Conservation (phyloP, 257 asterid genomes). For the Solanum medicagineum region DNA sequence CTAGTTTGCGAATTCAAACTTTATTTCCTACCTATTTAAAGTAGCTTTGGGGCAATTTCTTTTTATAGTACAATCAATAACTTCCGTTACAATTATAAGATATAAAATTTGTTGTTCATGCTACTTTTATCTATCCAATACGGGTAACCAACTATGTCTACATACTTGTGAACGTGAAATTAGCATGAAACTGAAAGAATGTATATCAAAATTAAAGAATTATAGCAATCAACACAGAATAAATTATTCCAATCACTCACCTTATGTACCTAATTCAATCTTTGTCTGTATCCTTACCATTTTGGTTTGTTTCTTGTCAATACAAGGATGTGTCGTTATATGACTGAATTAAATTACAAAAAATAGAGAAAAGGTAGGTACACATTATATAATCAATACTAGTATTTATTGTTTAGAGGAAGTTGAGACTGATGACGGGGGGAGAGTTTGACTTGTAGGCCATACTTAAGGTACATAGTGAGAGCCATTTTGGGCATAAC, state of each 20-base stretch:
- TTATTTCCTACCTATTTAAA: too few relatives aligned
- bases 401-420: conserved; percentile 5
- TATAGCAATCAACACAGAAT: background rate
- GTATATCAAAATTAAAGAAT: background rate
- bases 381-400: background rate
- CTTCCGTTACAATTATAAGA: too few relatives aligned
- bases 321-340: background rate
- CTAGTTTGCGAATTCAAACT: too few relatives aligned
- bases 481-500: conserved; percentile 77
- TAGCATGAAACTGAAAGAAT: background rate
- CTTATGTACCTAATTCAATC: background rate
- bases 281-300: background rate
- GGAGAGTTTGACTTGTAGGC: conserved; percentile 48
- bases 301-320: background rate
- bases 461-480: conserved; percentile 87
- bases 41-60: too few relatives aligned
- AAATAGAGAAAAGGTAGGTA: background rate
- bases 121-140: too few relatives aligned
- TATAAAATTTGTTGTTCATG: too few relatives aligned
- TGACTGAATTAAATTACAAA: background rate
- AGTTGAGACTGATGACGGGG: conserved; percentile 23
- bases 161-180: background rate
- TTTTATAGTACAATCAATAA: too few relatives aligned
- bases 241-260: conserved; percentile 3
- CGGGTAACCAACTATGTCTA: background rate